Percentiles rank a stretch among this genome's conserved stretches.
Conservation (phyloP, 1,284 basidiomycete genomes). For the Xerocomus nothofagi region DNA sequence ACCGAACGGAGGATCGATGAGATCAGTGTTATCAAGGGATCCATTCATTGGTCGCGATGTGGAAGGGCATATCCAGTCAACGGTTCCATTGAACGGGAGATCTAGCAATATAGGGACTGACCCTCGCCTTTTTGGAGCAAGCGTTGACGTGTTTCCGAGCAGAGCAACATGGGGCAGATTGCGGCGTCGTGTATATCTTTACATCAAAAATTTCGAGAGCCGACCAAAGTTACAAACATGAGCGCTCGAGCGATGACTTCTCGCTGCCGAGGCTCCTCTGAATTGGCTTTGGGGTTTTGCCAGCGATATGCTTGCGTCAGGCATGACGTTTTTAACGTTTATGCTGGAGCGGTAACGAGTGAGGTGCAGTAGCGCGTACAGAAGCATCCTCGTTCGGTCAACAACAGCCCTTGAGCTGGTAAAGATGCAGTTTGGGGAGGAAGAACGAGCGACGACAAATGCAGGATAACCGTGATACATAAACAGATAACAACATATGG, state of each 20-base stretch:
- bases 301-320: neutral
- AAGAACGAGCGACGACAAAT: neutral
- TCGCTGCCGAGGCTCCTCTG: slow-evolving; percentile 11
- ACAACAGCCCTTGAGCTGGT: neutral
- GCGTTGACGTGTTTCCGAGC: neutral
- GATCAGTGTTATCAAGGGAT: neutral
- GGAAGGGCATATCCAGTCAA: slow-evolving; percentile 4
- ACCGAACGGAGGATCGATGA: neutral
- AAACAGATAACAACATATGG: neutral
- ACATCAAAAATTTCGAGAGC: neutral
- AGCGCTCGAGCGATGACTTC: neutral
- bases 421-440: neutral
- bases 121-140: too few species aligned
- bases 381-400: slow-evolving; percentile 2
- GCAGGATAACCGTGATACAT: neutral
- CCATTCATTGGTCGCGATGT: neutral
- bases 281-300: neutral
- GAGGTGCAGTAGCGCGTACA: neutral
- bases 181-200: neutral
- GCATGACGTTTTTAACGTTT: neutral
- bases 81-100: neutral
- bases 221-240: neutral
- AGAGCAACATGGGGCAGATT: neutral
- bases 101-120: neutral
- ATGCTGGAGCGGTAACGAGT: neutral